Base-by-base conservation (phyloP, 2,329 filamentous ascomycete species). In the Colletotrichum cuscutae region DNA sequence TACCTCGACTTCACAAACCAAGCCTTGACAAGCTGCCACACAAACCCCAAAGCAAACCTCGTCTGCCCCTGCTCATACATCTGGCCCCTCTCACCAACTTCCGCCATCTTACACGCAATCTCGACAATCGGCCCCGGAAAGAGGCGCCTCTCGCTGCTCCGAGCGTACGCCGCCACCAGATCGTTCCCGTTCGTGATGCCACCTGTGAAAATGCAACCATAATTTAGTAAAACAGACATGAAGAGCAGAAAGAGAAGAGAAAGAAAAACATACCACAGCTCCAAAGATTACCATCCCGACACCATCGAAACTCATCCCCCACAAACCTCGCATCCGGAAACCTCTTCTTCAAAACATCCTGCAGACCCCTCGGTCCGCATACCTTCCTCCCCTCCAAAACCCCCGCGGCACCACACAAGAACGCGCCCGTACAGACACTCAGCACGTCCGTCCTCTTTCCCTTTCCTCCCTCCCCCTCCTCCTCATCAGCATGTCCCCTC, bases 171-270 rank as follows among this genome's bases (percentile, higher is more conserved):
- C 22, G 85, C 85, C 57, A 89, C 84, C 65, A 90, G 81, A 70
- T 90, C 88, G 75, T 89, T 89, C 37, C 87, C 87, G 73, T 89
- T 89, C 13, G 88, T 89, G 65, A 89, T 80, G 63, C 86, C 87
- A n/a, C 86, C 86, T 88, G 52, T 65, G 37, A 35, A 42, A 7
- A 32, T 19, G 15, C 6, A 5, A 42, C 13, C 1, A 19, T 19
- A 1, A 8, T 19, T 42, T 42, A 42, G 37, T 3, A 13, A 24
- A 13, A 24, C 24, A 13, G 22, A 11, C 22, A 59, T 9, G n/a
- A 30, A 30, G 13, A 22, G 13, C 8, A 12, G 6, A 11, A n/a
- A 12, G 22, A 9, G 22, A n/a, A 11, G 42, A 53, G 12, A 53
- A 12, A 7, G 28, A 19, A 13, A 53, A 12, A 35, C 84, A 68